Percentiles rank a stretch among this genome's conserved stretches.
These are phyloP conservation scores for Fennellomyces sp. DNA, from an alignment of 371 early-diverging fungal species.

Conservation along the genomic window DNA sequence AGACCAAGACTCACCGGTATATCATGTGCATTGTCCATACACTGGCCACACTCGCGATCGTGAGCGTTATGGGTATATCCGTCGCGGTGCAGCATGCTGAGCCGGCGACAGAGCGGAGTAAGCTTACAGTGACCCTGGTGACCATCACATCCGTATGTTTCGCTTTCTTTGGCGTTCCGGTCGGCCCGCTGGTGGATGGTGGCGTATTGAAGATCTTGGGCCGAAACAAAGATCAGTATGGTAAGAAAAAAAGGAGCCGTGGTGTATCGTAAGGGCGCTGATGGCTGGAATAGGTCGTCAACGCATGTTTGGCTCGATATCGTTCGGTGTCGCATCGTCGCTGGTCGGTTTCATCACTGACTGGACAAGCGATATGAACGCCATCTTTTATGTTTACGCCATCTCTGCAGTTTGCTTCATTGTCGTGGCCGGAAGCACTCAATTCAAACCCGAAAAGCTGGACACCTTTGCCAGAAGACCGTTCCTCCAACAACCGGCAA, in stretches of 20 bases:
- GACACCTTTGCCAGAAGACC: conserved; percentile 6
- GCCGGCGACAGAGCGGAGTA: conserved; percentile 26
- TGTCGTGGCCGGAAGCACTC: conserved; percentile 42
- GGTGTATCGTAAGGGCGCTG: too few relatives aligned
- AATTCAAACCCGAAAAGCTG: conserved; percentile 46
- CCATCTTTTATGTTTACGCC: conserved; percentile 53
- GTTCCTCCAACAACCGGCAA: background rate
- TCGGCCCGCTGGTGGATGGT: conserved; percentile 53
- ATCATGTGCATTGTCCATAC: conserved; percentile 58
- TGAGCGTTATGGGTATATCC: conserved; percentile 56
- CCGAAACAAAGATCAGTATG: conserved; percentile 52
- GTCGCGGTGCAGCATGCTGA: conserved; percentile 36
- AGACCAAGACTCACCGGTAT: conserved; percentile 50
- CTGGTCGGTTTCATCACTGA: conserved; percentile 51
- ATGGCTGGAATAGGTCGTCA: conserved; percentile 35
- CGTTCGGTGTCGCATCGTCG: conserved; percentile 52
- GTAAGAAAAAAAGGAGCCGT: conserved; percentile 15
- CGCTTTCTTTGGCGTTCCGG: conserved; percentile 58
- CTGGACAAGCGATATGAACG: conserved; percentile 53
- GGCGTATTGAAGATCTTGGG: conserved; percentile 55
- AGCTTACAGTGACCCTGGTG: conserved; percentile 39
- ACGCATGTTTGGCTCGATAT: conserved; percentile 57
- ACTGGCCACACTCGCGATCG: conserved; percentile 50
- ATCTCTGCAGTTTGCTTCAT: conserved; percentile 47
- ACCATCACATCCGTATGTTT: conserved; percentile 51